Evolutionary conservation across 345 rosid genomes (phyloP).

Genomic region (Corchorus capsularis): DNA sequence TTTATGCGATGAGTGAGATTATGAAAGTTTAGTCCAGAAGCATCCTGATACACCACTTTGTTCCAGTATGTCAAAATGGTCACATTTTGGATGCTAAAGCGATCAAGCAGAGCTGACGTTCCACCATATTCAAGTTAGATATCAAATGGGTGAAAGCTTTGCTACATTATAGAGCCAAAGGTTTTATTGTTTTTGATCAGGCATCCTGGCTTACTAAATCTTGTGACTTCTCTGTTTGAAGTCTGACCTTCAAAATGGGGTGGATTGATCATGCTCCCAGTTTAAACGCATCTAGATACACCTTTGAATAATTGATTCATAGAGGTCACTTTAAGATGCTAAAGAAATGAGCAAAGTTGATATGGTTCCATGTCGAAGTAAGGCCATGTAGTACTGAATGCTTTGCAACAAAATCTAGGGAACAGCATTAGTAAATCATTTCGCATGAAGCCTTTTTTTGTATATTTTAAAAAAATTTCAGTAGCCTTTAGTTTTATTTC

Average conservation of each 20-base stretch:
- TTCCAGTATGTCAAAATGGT: constrained; percentile 27
- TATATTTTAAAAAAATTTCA: neutral
- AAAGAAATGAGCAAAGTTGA: constrained; percentile 57
- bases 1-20: neutral
- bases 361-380: constrained; percentile 61
- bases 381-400: constrained; percentile 44
- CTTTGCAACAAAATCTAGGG: constrained; percentile 53
- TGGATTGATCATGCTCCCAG: neutral
- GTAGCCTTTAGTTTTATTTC: neutral
- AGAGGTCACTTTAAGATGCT: constrained; percentile 84
- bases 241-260: constrained; percentile 7
- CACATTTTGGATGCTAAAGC: constrained; percentile 40
- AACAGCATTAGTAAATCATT: neutral
- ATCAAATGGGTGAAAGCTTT: constrained; percentile 33
- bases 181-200: neutral
- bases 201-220: neutral
- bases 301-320: constrained; percentile 67
- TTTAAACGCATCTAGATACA: constrained; percentile 75
- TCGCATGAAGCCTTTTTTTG: neutral
- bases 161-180: constrained; percentile 16
- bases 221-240: constrained; percentile 13
- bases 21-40: constrained; percentile 13
- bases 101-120: constrained; percentile 34
- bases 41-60: constrained; percentile 37
- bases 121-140: constrained; percentile 33